Conservation (phyloP, 2,329 filamentous ascomycete genomes). For the Colletotrichum sp. region DNA sequence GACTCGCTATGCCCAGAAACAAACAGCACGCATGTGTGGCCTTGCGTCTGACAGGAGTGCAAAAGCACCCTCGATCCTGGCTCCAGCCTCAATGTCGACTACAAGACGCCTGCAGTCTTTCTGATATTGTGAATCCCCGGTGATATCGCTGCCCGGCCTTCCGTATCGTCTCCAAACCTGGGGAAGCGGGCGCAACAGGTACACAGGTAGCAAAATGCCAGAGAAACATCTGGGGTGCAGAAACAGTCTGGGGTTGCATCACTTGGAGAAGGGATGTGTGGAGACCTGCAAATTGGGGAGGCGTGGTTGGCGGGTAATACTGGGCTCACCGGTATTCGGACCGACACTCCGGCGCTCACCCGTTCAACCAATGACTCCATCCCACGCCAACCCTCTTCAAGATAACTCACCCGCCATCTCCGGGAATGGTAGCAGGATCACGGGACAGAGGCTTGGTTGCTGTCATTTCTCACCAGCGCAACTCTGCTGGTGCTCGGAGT, state of each 20-base stretch:
- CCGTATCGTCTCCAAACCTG: neutral
- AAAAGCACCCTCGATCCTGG: neutral
- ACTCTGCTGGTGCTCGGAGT: neutral
- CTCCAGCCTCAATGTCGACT: neutral
- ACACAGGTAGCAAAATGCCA: neutral
- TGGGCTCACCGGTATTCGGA: conserved; percentile 11
- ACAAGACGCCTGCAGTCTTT: neutral
- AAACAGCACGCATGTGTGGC: neutral
- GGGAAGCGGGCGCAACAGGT: neutral
- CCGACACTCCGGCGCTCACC: conserved; percentile 14
- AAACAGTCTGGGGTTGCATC: conserved; percentile 16
- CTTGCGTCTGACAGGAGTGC: neutral
- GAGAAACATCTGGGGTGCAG: conserved; percentile 19
- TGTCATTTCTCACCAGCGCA: neutral
- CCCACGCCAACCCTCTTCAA: conserved; percentile 14
- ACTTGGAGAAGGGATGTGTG: neutral
- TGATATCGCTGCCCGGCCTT: neutral
- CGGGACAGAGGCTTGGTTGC: neutral
- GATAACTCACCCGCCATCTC: conserved; percentile 3
- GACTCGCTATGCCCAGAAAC: neutral
- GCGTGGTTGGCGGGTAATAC: conserved; percentile 23
- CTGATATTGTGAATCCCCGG: neutral
- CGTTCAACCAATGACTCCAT: conserved; percentile 2
- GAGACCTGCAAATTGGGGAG: neutral
- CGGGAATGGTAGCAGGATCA: neutral